These are phyloP conservation scores for Peniophora sp. DNA, from an alignment of 1,284 basidiomycete genomes.

Conservation along the genomic window DNA sequence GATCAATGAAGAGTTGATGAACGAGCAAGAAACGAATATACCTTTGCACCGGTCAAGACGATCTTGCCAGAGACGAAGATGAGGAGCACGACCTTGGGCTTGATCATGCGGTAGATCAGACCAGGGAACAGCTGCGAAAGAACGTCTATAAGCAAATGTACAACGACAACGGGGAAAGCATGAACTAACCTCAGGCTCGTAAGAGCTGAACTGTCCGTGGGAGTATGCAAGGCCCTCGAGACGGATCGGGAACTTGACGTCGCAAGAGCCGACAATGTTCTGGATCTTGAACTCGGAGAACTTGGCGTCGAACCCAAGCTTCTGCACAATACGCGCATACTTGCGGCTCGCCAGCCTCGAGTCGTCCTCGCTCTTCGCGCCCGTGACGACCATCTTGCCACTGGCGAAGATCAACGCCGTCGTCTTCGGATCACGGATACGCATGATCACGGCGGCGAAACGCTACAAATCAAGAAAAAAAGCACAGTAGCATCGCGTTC, in stretches of 20 bases:
- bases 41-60: slow-evolving; percentile 98
- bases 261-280: slow-evolving; percentile 98
- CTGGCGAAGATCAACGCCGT: slow-evolving; percentile 99
- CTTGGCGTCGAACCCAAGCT: slow-evolving; percentile 98
- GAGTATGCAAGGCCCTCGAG: slow-evolving; percentile 96
- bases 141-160: slow-evolving; percentile 6
- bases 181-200: slow-evolving; percentile 89
- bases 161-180: background rate
- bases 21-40: slow-evolving; percentile 32
- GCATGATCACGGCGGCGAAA: slow-evolving; percentile 99
- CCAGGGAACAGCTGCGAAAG: slow-evolving; percentile 85
- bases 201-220: slow-evolving; percentile 97
- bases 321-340: slow-evolving; percentile 99
- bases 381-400: slow-evolving; percentile 99
- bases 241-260: slow-evolving; percentile 99
- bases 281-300: slow-evolving; percentile 99
- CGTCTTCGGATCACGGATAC: slow-evolving; percentile 99
- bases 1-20: slow-evolving; percentile 28
- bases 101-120: slow-evolving; percentile 99
- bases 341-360: slow-evolving; percentile 95
- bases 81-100: slow-evolving; percentile 96
- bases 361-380: slow-evolving; percentile 98
- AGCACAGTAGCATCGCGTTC: slow-evolving; percentile 51
- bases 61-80: slow-evolving; percentile 99
- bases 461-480: slow-evolving; percentile 70